A percentile compares a stretch with the other conserved stretches of the same genome.
These are phyloP conservation scores for Candida berthetii DNA, from an alignment of 805 yeast species.

Conservation along the genomic window DNA sequence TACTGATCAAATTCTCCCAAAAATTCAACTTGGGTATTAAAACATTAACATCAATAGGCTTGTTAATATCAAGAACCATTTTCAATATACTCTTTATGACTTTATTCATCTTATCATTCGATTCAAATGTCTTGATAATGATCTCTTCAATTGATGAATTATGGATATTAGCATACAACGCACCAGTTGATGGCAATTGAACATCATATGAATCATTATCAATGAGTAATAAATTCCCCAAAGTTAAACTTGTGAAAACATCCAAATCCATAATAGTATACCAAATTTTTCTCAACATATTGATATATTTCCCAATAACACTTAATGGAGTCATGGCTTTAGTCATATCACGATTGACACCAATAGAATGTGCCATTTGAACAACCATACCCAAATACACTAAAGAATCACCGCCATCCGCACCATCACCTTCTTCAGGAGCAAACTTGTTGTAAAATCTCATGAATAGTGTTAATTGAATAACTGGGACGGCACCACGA, in stretches of 20 bases:
- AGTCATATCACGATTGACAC: constrained; percentile 51
- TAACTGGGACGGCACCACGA: constrained; percentile 40
- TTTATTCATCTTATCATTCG: constrained; percentile 24
- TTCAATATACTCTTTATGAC: constrained; percentile 27
- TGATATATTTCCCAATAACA: constrained; percentile 24
- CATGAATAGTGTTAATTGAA: constrained; percentile 49
- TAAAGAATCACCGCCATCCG: constrained; percentile 44
- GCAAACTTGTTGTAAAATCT: constrained; percentile 42
- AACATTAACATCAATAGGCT: constrained; percentile 28
- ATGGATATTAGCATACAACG: constrained; percentile 26
- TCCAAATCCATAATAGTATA: constrained; percentile 41
- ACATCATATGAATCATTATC: constrained; percentile 43
- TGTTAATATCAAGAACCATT: constrained; percentile 33
- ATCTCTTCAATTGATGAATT: constrained; percentile 36
- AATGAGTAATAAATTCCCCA: constrained; percentile 42
- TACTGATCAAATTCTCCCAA: constrained; percentile 29
- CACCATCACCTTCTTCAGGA: constrained; percentile 55
- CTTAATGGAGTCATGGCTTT: constrained; percentile 19
- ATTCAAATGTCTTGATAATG: constrained; percentile 26
- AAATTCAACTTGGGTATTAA: constrained; percentile 27
- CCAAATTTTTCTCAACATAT: constrained; percentile 58
- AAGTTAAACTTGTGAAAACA: constrained; percentile 33
- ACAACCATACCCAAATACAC: constrained; percentile 42
- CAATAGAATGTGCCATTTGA: constrained; percentile 53
- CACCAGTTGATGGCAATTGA: constrained; percentile 32